A percentile compares a stretch with the other conserved stretches of the same genome.
Conservation (phyloP, 2,329 filamentous ascomycete genomes). For the Biscogniauxia marginata region DNA sequence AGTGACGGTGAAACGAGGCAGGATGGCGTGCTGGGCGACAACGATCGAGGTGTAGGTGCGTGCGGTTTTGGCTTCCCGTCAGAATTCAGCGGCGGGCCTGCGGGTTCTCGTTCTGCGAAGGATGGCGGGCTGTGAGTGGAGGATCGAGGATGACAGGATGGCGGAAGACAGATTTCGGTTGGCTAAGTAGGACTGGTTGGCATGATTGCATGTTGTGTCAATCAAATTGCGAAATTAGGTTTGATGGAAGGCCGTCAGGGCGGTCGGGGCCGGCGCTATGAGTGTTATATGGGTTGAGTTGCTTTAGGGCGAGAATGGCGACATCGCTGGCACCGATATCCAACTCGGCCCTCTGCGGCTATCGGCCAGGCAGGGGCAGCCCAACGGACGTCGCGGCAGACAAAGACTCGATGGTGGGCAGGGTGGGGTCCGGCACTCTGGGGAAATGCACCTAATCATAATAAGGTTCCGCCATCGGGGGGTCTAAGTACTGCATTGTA, state of each 20-base stretch:
- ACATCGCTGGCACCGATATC: conserved; percentile 35
- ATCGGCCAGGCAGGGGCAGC: conserved; percentile 15
- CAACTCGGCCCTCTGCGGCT: conserved; percentile 28
- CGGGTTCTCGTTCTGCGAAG: conserved; percentile 5
- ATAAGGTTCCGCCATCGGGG: background rate
- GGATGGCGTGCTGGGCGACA: conserved; percentile 28
- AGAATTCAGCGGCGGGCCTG: no score
- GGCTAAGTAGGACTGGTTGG: no score
- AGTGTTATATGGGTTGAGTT: conserved; percentile 32
- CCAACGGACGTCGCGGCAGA: background rate
- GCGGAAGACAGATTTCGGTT: background rate
- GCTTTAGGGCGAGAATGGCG: conserved; percentile 40
- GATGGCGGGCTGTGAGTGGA: conserved; percentile 11
- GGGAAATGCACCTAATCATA: conserved; percentile 17
- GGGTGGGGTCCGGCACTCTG: conserved; percentile 10
- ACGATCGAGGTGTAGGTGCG: conserved; percentile 9
- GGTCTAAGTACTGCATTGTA: conserved; percentile 1
- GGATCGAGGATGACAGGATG: conserved; percentile 4
- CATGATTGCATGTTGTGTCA: background rate
- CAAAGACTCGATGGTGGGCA: background rate
- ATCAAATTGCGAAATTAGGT: conserved; percentile 16
- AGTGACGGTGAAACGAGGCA: conserved; percentile 25
- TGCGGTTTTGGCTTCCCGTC: no score
- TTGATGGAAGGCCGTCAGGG: conserved; percentile 27
- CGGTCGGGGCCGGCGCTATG: conserved; percentile 19